Percentiles rank a stretch among this genome's conserved stretches.
These are phyloP conservation scores for Clonostachys rosea DNA, from an alignment of 2,329 filamentous ascomycete genomes.

Conservation along the genomic window DNA sequence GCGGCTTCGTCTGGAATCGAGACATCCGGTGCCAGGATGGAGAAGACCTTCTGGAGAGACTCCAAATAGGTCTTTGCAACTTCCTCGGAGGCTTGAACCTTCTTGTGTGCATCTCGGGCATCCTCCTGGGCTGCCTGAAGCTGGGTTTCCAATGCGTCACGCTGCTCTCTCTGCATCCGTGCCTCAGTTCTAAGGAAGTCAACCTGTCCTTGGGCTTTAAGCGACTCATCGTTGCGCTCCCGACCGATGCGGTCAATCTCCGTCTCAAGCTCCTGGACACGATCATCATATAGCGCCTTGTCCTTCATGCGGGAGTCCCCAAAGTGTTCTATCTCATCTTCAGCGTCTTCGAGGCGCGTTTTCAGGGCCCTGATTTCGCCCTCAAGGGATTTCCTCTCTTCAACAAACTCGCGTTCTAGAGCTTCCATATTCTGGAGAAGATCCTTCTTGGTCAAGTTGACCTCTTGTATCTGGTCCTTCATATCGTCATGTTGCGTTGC, in stretches of 20 bases:
- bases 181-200: conserved; percentile 59
- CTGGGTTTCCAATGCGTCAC: conserved; percentile 53
- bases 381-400: conserved; percentile 79
- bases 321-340: conserved; percentile 86
- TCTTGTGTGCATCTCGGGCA: conserved; percentile 42
- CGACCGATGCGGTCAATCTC: conserved; percentile 64
- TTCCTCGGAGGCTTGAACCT: conserved; percentile 45
- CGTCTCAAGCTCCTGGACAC: conserved; percentile 61
- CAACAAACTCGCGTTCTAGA: conserved; percentile 80
- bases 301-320: conserved; percentile 81
- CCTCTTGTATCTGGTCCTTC: conserved; percentile 73
- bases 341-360: conserved; percentile 76
- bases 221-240: conserved; percentile 50
- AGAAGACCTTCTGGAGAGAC: conserved; percentile 54
- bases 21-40: conserved; percentile 50
- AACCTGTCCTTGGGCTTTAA: conserved; percentile 57
- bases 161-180: conserved; percentile 53
- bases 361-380: conserved; percentile 74
- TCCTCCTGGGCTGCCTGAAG: conserved; percentile 52
- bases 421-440: conserved; percentile 93
- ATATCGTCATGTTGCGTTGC: conserved; percentile 54
- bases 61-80: conserved; percentile 44
- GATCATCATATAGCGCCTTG: conserved; percentile 65
- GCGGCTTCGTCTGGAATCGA: conserved; percentile 48
- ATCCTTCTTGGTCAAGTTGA: conserved; percentile 87